Evolutionary conservation across 345 rosid species (phyloP).

Genomic region (Erucastrum elatum): DNA sequence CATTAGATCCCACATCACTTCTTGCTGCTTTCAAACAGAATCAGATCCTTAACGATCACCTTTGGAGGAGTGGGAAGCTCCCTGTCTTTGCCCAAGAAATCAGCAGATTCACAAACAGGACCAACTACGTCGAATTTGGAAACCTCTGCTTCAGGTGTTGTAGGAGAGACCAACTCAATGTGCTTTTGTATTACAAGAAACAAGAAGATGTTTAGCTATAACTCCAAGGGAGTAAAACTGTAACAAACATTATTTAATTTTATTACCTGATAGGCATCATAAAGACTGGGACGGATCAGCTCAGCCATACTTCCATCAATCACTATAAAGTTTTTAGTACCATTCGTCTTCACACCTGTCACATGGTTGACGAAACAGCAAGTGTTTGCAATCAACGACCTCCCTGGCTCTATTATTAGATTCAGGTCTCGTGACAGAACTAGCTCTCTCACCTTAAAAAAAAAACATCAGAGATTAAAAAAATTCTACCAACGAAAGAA

Average conservation of each 20-base stretch:
- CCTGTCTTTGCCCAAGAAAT: slow-evolving; percentile 94
- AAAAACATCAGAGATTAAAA: background rate
- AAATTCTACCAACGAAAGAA: slow-evolving; percentile 1
- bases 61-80: slow-evolving; percentile 82
- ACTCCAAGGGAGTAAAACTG: background rate
- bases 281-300: slow-evolving; percentile 97
- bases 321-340: slow-evolving; percentile 88
- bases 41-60: slow-evolving; percentile 42
- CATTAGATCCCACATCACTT: slow-evolving; percentile 19
- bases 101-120: slow-evolving; percentile 99
- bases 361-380: slow-evolving; percentile 92
- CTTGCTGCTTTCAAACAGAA: background rate
- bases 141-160: slow-evolving; percentile 56
- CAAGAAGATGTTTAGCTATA: slow-evolving; percentile 24
- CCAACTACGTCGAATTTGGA: slow-evolving; percentile 92
- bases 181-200: slow-evolving; percentile 56
- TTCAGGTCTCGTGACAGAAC: slow-evolving; percentile 74
- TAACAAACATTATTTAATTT: slow-evolving; percentile 17
- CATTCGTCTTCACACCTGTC: slow-evolving; percentile 93
- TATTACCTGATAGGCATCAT: slow-evolving; percentile 94
- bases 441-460: slow-evolving; percentile 73
- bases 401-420: slow-evolving; percentile 94
- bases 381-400: slow-evolving; percentile 93
- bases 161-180: slow-evolving; percentile 90
- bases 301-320: slow-evolving; percentile 99